These are phyloP conservation scores for Lactarius indigo DNA, from an alignment of 768 basidiomycete genomes.

Conservation along the genomic window DNA sequence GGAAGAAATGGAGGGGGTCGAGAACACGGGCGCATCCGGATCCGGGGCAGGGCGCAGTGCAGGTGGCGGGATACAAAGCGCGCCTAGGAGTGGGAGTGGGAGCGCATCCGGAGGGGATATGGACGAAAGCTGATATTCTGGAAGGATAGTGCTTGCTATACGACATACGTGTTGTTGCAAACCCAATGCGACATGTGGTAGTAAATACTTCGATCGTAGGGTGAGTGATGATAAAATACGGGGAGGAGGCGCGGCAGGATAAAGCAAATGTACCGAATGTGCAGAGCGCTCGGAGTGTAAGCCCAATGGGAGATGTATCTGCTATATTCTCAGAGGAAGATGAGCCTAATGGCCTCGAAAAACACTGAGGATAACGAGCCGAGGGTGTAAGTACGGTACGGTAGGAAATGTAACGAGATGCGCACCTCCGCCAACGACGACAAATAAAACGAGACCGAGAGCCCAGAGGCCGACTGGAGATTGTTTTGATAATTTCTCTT, in stretches of 20 bases:
- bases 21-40: conserved; percentile 36
- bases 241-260: not conserved
- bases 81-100: conserved; percentile 53
- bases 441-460: conserved; percentile 68
- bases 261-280: not conserved
- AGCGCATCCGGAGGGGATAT: conserved; percentile 52
- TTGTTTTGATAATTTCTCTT: conserved; percentile 65
- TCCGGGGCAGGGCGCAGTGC: conserved; percentile 22
- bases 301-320: not conserved
- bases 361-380: conserved; percentile 51
- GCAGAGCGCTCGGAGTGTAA: not conserved
- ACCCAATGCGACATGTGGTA: conserved; percentile 6
- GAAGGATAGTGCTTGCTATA: conserved; percentile 5
- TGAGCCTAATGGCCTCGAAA: conserved; percentile 63
- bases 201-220: not conserved
- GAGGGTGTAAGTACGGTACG: not conserved
- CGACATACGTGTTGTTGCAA: conserved; percentile 1
- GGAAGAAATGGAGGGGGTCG: conserved; percentile 75
- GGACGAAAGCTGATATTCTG: conserved; percentile 27
- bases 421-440: conserved; percentile 77
- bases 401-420: conserved; percentile 15
- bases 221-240: conserved; percentile 2
- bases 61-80: conserved; percentile 45
- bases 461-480: conserved; percentile 77
- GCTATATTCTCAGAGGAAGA: conserved; percentile 52